Evolutionary conservation across 2,329 filamentous ascomycete genomes (phyloP), one percentile per base, ranked within the genome.

Genomic region (Aspergillus udagawae): DNA sequence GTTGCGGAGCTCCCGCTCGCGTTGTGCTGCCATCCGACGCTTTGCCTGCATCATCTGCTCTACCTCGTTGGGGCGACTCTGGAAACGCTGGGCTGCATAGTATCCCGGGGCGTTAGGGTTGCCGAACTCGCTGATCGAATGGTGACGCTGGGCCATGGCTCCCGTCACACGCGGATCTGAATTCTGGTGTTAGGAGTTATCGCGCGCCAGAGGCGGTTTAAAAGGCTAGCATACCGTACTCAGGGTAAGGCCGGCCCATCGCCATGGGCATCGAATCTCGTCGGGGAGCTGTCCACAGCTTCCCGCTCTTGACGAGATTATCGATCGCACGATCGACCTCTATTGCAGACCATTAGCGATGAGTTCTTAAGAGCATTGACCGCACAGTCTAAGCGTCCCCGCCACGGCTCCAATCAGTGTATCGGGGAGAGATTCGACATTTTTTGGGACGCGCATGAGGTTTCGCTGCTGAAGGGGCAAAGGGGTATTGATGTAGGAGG

Each of bases 31-130:
- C 91, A 97, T 95, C 83, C 93, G 90, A 82, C 94, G 91, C 85
- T 97, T 97, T 71, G 92, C 92, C 86, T 97, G 94, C 84, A 96
- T 91, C 86, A 97, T 91, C 81, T 97, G 92, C 81, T 97, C 94
- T 77, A 92, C 91, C 81, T 97, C 94, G 82, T 84, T 92, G 79
- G 83, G 91, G 79, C 82, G 91, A 81, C 82, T 86, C 79, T 93
- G 91, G 78, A 95, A 94, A 73, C 93, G 90, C 80, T 97, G 94
- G 68, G 86, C 87, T 72, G 92, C 91, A 78, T 97, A 97, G 77
- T 93, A 97, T 75, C 89, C 93, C 77, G 97, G 93, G 58, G 94
- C 83, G 75, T 94, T 92, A 64, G 89, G 86, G 57, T 84, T 83
- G 65, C 94, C 90, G 77, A 90, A 92, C 74, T 95, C 92, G 80